Evolutionary conservation across 805 yeast species (phyloP).

Genomic region (Cyberlindnera bimundalis): DNA sequence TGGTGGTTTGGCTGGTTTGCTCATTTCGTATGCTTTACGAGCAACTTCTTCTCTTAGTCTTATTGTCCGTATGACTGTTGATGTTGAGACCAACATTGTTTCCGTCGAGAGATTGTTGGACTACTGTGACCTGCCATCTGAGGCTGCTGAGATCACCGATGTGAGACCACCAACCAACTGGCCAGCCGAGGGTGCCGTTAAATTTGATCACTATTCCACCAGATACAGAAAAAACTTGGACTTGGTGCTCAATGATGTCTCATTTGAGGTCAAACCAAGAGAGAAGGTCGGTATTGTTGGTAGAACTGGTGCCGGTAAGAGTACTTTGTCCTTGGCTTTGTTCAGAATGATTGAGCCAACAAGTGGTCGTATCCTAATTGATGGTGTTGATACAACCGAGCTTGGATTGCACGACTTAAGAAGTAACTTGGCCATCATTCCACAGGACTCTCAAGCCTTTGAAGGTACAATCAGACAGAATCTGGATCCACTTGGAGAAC

Average conservation of each 20-base stretch:
- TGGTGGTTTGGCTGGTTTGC: conserved; percentile 84
- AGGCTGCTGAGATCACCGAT: conserved; percentile 72
- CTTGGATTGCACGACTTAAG: conserved; percentile 80
- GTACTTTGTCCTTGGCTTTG: conserved; percentile 77
- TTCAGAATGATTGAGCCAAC: conserved; percentile 82
- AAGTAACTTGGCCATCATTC: conserved; percentile 76
- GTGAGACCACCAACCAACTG: conserved; percentile 66
- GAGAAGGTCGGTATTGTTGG: conserved; percentile 97
- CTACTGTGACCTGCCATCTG: conserved; percentile 71
- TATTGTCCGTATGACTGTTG: conserved; percentile 99
- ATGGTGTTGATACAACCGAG: conserved; percentile 59
- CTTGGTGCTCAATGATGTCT: conserved; percentile 67
- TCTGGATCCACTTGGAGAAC: conserved; percentile 74
- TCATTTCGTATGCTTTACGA: conserved; percentile 89
- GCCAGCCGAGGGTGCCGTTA: conserved; percentile 71
- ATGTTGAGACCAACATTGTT: conserved; percentile 95
- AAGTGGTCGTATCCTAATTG: conserved; percentile 65
- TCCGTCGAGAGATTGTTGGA: conserved; percentile 94
- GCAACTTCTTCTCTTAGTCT: conserved; percentile 90
- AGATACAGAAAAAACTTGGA: conserved; percentile 83
- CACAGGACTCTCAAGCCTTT: conserved; percentile 91
- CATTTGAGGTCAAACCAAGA: conserved; percentile 57
- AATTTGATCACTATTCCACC: conserved; percentile 70
- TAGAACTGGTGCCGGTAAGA: conserved; percentile 95
- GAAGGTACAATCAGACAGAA: conserved; percentile 84